phyloP scores from a whole-genome alignment of 805 yeast genomes.

The Priceomyces haplophilus region DNA sequence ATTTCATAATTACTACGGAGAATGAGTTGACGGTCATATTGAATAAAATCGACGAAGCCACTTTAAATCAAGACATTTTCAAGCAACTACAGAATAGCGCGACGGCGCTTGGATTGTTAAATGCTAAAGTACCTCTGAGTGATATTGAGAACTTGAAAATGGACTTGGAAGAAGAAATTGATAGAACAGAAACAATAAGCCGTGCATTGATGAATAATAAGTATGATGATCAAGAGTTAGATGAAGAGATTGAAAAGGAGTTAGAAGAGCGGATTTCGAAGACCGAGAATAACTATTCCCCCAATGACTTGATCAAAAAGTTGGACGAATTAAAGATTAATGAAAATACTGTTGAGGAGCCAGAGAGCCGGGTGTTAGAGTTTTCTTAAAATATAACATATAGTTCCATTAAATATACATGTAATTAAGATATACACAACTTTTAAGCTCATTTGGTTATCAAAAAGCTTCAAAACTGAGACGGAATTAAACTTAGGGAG shows the following conservation, averaged over 20 bases:
- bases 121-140: conserved; percentile 23
- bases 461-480: neutral
- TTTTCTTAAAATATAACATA: neutral
- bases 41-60: conserved; percentile 35
- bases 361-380: conserved; percentile 3
- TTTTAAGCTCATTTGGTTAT: neutral
- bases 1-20: conserved; percentile 14
- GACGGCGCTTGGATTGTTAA: conserved; percentile 24
- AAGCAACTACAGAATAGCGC: conserved; percentile 26
- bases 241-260: conserved; percentile 27
- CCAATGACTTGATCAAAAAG: conserved; percentile 11
- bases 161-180: conserved; percentile 31
- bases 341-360: neutral
- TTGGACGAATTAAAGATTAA: conserved; percentile 10
- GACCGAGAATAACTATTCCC: conserved; percentile 2
- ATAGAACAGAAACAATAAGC: conserved; percentile 24
- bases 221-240: conserved; percentile 23
- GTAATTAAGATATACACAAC: neutral
- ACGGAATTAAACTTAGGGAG: neutral
- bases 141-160: conserved; percentile 25
- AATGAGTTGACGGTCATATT: conserved; percentile 23
- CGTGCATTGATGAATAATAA: conserved; percentile 17
- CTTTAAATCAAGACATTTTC: conserved; percentile 22
- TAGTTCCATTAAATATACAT: conserved; percentile 1
- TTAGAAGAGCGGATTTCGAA: conserved; percentile 1